Evolutionary conservation across 2,329 filamentous ascomycete species (phyloP).

Genomic region (Epichloe coenophiala): DNA sequence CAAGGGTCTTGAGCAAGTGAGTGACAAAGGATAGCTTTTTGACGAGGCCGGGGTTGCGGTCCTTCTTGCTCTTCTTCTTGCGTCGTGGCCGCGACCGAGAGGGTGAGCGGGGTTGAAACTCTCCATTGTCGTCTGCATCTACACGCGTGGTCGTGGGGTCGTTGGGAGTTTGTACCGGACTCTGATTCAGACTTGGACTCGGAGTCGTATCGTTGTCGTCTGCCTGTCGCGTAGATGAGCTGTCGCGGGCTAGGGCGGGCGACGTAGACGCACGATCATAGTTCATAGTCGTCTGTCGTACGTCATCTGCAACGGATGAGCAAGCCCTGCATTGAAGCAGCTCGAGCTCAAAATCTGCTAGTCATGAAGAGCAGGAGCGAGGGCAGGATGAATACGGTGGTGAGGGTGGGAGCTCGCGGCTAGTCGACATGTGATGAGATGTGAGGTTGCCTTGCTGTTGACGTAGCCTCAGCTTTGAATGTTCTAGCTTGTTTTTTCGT

Average conservation of each 20-base stretch:
- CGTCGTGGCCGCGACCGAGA: conserved; percentile 19
- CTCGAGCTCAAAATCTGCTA: conserved; percentile 6
- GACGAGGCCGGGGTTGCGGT: conserved; percentile 28
- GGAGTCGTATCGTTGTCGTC: not conserved
- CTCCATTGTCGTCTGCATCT: conserved; percentile 4
- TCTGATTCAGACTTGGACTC: not conserved
- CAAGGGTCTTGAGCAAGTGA: conserved; percentile 46
- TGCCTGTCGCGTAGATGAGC: conserved; percentile 5
- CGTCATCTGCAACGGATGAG: conserved; percentile 20
- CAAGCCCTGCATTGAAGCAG: conserved; percentile 19
- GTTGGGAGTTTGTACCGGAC: conserved; percentile 4
- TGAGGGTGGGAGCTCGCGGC: too few relatives aligned
- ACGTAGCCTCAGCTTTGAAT: not conserved
- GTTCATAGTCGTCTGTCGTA: conserved; percentile 31
- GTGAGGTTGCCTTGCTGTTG: not conserved
- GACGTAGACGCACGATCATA: conserved; percentile 32
- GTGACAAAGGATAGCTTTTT: conserved; percentile 49
- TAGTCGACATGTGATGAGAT: not conserved
- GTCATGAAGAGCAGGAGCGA: conserved; percentile 15
- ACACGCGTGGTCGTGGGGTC: not conserved
- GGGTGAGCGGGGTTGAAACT: conserved; percentile 10
- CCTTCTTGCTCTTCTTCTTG: conserved; percentile 23
- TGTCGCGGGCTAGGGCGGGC: conserved; percentile 20
- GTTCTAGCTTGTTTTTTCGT: too few relatives aligned
- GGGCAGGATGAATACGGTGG: not conserved